phyloP scores from a whole-genome alignment of 2,329 filamentous ascomycete genomes.

The Microascus cirrosus region DNA sequence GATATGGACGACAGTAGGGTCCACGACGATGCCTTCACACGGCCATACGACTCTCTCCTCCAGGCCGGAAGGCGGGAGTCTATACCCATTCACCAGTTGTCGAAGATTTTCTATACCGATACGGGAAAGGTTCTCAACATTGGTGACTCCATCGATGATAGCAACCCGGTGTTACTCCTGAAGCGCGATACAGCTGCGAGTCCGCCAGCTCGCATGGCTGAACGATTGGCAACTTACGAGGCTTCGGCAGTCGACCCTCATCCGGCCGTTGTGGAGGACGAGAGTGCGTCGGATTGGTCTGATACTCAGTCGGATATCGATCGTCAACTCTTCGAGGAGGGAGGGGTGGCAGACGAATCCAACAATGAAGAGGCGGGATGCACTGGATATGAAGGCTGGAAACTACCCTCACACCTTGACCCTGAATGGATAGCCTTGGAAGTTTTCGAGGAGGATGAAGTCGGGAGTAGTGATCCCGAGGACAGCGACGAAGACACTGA shows the following conservation, averaged over 20 bases:
- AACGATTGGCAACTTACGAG: constrained; percentile 23
- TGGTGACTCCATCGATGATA: constrained; percentile 24
- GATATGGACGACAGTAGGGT: constrained; percentile 54
- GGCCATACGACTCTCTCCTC: constrained; percentile 27
- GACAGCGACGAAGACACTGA: constrained; percentile 13
- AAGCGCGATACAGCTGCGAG: constrained; percentile 15
- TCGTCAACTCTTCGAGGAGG: constrained; percentile 23
- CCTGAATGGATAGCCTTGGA: constrained; percentile 88
- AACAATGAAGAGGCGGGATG: background rate
- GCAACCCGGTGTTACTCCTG: constrained; percentile 21
- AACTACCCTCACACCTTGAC: constrained; percentile 64
- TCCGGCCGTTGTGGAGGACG: constrained; percentile 6
- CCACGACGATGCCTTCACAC: constrained; percentile 28
- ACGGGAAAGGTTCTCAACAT: constrained; percentile 86
- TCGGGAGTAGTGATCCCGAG: constrained; percentile 19
- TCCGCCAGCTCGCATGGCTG: constrained; percentile 1
- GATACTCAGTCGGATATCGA: constrained; percentile 18
- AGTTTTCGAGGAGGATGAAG: constrained; percentile 52
- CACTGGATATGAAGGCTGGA: constrained; percentile 24
- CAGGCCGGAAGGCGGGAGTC: constrained; percentile 38
- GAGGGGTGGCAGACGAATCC: background rate
- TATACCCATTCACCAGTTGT: constrained; percentile 49
- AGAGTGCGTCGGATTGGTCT: background rate
- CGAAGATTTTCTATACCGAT: constrained; percentile 89
- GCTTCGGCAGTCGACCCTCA: constrained; percentile 22